Base-by-base conservation (phyloP, 331 rosid genomes). In the Prunus yedoensis region DNA sequence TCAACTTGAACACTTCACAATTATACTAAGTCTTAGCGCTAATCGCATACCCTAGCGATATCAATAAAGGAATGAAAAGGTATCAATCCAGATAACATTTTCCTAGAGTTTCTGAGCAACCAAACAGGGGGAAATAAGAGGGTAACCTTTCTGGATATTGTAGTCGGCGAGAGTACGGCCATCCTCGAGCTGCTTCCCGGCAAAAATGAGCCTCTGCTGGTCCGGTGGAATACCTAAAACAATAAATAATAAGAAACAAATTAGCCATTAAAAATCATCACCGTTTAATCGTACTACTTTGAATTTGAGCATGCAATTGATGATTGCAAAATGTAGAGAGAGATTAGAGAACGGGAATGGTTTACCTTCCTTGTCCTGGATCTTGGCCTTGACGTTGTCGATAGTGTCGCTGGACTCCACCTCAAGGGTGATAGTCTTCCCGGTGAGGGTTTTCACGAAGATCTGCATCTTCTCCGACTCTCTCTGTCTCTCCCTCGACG, bases 131-230 rank as follows among this genome's bases (percentile, higher is more conserved):
- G 25, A 51, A 21, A 2, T 57, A 52, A 4, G 3, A 6, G 1
- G 53, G 66, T 13, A 59, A 94, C 98, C 98, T 81, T 94, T 94
- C 91, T 94, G 98, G 73, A 94, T 94, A 79, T 94, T 94, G 73
- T 94, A 94, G 63, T 94, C 97, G 12, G 98, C 97, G n/a, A 94
- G 98, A 15, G 98, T 94, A 50, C 98, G 97, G 59, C 98, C 98
- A 86, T 94, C 98, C 79, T 94, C 98, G 16, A 94, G 94, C 90
- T 94, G 98, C 79, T 94, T 94, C 32, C 98, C 97, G 16, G 98
- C 98, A 66, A 93, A 93, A 81, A 93, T 93, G 84, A 93, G 68
- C 85, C 98, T 85, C 84, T 94, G 97, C 90, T 94, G 98, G 69
- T 94, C 97, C 82, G 98, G 98, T 0, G 98, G 98, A 69, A 94